These are phyloP conservation scores for Porcisia hertigi DNA, from an alignment of 208 protist species.

Conservation along the genomic window DNA sequence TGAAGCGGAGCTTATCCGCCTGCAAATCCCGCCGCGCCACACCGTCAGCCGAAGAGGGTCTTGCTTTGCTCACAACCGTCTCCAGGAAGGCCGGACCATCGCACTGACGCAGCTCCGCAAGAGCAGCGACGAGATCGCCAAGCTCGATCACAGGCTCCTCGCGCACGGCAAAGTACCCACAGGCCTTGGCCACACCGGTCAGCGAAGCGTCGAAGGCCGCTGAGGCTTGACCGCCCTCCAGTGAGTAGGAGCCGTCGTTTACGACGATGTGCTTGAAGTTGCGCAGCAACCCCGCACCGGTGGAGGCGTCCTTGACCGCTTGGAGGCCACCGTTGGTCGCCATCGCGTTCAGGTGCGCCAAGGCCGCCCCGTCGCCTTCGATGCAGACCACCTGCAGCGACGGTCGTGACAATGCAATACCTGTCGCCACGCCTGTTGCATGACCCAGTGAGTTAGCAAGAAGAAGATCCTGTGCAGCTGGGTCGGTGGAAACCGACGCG, in stretches of 20 bases:
- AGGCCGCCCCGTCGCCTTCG: conserved; percentile 81
- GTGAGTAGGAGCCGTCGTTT: conserved; percentile 87
- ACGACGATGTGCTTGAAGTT: conserved; percentile 89
- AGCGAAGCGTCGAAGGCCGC: conserved; percentile 66
- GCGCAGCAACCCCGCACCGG: conserved; percentile 33
- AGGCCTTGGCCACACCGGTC: conserved; percentile 78
- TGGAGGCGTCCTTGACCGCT: conserved; percentile 23
- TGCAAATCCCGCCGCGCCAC: conserved; percentile 13
- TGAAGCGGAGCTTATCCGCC: conserved; percentile 22
- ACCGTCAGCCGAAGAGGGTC: neutral
- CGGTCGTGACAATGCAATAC: conserved; percentile 70
- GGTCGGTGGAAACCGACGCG: neutral
- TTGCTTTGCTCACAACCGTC: conserved; percentile 56
- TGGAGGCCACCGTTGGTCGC: conserved; percentile 44
- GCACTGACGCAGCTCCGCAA: conserved; percentile 54
- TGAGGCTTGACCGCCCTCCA: conserved; percentile 74
- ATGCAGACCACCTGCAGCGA: conserved; percentile 69
- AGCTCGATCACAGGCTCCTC: conserved; percentile 63
- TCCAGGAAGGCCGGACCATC: conserved; percentile 84
- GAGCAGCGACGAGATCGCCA: conserved; percentile 59
- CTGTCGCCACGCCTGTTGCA: conserved; percentile 56
- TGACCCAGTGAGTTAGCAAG: conserved; percentile 80
- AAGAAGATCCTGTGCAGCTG: conserved; percentile 64
- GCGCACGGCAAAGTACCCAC: conserved; percentile 63
- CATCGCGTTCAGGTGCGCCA: conserved; percentile 81